Conservation (phyloP, 2,329 filamentous ascomycete genomes). For the Beauveria scarabaeidicola region DNA sequence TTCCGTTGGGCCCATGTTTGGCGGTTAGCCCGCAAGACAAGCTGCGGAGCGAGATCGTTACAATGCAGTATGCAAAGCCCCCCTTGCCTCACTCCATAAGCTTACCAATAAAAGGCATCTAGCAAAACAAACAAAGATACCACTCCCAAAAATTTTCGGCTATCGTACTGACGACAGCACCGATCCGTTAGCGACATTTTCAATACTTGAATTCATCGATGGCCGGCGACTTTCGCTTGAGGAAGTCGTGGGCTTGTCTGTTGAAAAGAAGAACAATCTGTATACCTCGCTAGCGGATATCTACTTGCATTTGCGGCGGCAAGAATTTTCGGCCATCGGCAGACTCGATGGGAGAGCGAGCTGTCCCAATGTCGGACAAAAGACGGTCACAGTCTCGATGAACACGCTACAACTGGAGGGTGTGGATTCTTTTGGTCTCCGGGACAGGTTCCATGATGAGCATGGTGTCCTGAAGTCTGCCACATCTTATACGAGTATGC, state of each 20-base stretch:
- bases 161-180: background rate
- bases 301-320: background rate
- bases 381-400: background rate
- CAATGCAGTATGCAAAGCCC: background rate
- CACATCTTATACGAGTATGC: constrained; percentile 1
- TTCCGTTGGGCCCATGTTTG: background rate
- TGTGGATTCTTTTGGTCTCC: background rate
- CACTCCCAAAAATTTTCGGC: background rate
- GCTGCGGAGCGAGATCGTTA: background rate
- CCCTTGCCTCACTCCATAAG: background rate
- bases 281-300: background rate
- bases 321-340: background rate
- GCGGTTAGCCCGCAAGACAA: background rate
- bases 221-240: no score
- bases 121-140: background rate
- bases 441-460: background rate
- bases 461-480: background rate
- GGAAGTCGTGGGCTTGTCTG: no score
- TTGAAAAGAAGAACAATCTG: no score
- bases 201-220: background rate
- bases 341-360: background rate
- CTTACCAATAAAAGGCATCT: background rate
- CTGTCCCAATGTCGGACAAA: background rate
- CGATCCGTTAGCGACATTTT: background rate
- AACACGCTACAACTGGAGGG: background rate